Base-by-base conservation (phyloP, 2,329 filamentous ascomycete species). In the Pochonia chlamydosporia region DNA sequence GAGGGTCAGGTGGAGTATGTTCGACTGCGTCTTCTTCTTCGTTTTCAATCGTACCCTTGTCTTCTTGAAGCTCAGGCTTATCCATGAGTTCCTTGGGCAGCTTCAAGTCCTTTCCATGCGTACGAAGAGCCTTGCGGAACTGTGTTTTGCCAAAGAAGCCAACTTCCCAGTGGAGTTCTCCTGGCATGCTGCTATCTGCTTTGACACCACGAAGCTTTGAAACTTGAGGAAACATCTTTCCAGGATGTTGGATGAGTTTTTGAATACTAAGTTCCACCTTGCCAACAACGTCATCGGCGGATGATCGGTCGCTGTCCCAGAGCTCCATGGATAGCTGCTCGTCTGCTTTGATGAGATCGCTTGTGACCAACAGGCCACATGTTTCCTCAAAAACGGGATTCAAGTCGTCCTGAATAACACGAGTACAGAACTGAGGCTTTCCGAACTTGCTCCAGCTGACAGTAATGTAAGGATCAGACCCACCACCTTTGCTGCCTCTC, bases 361-460 rank as follows among this genome's bases (percentile, higher is more conserved):
- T 79, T 0, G 88, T 96, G 5, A 99, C 88, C 14, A 96, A 72
- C 16, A 97, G 74, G 1, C 89, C 90, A 37, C 88, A 84, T 2
- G 82, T 87, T 67, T 97, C 93, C 59, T 93, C 87, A 73, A 95
- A 97, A 4, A 96, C 76, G 0, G 93, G 93, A 59, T 97, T 95
- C 46, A 96, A 76, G 56, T 96, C 87, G 60, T 97, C 92, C 44
- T 92, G 89, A 53, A 97, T 96, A 44, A 97, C 91, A 41, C 93
- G 84, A 2, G 93, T 97, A 66, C 91, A 96, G 67, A 96, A 97
- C 80, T 96, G 95, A 2, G 92, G 92, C 69, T 99, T 99, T 48
- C 87, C 88, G 57, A 96, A 97, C 65, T 97, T 96, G 59, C 89
- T 95, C 73, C 95, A 97, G 35, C 87, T 85, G 30, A 97, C 77